Percentiles rank a stretch among this genome's conserved stretches.
These are phyloP conservation scores for Musa schizocarpa DNA, from an alignment of 176 grass and related monocot species.

Conservation along the genomic window DNA sequence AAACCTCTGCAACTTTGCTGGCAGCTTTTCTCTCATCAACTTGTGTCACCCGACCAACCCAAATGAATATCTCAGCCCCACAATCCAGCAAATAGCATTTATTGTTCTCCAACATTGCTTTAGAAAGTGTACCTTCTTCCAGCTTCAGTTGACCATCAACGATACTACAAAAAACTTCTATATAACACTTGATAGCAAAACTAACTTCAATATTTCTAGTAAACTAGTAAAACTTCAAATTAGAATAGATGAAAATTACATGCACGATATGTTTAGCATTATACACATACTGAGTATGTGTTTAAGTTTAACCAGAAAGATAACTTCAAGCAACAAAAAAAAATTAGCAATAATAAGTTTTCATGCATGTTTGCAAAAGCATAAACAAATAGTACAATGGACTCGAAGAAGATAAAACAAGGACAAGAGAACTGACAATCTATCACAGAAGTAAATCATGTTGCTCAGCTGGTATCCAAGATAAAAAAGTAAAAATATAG, in stretches of 20 bases:
- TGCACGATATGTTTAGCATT: too few species aligned
- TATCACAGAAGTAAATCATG: too few species aligned
- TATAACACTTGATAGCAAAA: not conserved
- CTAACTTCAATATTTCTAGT: not conserved
- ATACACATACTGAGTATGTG: too few species aligned
- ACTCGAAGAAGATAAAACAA: too few species aligned
- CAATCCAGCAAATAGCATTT: slow-evolving; percentile 84
- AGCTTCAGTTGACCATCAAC: slow-evolving; percentile 66
- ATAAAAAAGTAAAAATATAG: too few species aligned
- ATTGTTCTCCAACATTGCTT: slow-evolving; percentile 71
- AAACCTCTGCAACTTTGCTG: slow-evolving; percentile 78
- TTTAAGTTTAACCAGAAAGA: too few species aligned
- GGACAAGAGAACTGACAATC: too few species aligned
- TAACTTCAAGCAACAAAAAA: too few species aligned
- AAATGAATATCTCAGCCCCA: slow-evolving; percentile 17
- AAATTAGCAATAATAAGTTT: too few species aligned
- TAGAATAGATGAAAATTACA: not conserved
- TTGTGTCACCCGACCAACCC: slow-evolving; percentile 85
- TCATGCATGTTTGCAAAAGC: too few species aligned
- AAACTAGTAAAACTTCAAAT: not conserved
- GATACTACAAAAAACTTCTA: slow-evolving; percentile 38
- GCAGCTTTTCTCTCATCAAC: slow-evolving; percentile 79
- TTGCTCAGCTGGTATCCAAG: too few species aligned
- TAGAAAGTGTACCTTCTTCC: slow-evolving; percentile 63
- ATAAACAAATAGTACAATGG: too few species aligned